A percentile compares a stretch with the other conserved stretches of the same genome.
phyloP scores from a whole-genome alignment of 2,329 filamentous ascomycete species.

The Clarireedia monteithiana region DNA sequence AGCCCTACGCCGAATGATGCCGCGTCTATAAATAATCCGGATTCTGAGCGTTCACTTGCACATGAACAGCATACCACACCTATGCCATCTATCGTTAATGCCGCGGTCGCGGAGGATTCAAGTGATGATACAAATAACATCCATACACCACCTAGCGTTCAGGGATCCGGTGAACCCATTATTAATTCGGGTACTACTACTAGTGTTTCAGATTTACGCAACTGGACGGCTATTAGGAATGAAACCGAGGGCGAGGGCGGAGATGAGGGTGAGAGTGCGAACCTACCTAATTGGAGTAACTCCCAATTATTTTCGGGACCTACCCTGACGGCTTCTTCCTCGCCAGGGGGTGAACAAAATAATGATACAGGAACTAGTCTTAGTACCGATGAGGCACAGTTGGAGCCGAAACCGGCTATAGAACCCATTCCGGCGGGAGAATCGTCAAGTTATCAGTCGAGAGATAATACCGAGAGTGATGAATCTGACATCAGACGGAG shows the following conservation, averaged over 20 bases:
- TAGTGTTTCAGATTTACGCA: neutral
- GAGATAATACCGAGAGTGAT: conserved; percentile 4
- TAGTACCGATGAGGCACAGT: conserved; percentile 1
- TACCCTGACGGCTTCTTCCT: conserved; percentile 8
- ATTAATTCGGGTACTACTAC: neutral
- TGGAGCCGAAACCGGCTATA: neutral
- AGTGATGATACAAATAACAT: conserved; percentile 7
- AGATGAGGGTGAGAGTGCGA: neutral
- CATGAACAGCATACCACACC: conserved; percentile 16
- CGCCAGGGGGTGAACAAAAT: conserved; percentile 1
- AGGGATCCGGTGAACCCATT: conserved; percentile 11
- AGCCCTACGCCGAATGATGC: neutral
- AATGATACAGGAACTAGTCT: conserved; percentile 6
- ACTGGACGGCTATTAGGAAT: neutral
- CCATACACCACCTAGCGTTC: conserved; percentile 18
- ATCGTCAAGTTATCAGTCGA: conserved; percentile 7
- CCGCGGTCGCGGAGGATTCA: neutral
- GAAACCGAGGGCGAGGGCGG: too few species aligned
- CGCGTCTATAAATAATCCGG: conserved; percentile 25
- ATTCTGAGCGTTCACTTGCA: too few species aligned
- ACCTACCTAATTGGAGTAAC: conserved; percentile 3
- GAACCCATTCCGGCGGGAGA: neutral
- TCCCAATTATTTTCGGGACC: conserved; percentile 22
- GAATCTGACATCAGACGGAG: conserved; percentile 11
- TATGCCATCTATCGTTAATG: conserved; percentile 13